Base-by-base conservation (phyloP, 2,329 filamentous ascomycete genomes). In the Epicoccum sorghinum region DNA sequence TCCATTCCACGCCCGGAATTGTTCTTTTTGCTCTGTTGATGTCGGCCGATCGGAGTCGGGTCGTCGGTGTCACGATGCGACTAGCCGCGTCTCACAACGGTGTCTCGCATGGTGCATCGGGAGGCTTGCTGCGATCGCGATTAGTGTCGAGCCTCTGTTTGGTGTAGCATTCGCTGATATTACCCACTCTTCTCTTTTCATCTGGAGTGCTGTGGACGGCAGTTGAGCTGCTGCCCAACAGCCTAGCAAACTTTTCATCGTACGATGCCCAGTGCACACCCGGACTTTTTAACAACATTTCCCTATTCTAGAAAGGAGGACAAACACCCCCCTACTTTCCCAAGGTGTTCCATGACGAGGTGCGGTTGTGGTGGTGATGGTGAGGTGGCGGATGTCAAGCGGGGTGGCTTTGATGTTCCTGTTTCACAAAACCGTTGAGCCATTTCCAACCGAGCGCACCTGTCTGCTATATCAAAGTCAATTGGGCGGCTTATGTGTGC, bases 101-200 rank as follows among this genome's bases (percentile, higher is more conserved):
- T 49, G 36, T 46, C 46, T 41, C 37, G 30, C 45, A 44, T 30
- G 12, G 46, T 55, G 41, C 52, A 55, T 50, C 52, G 52, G 51
- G 41, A 50, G 46, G 52, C 52, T 50, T 44, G 46, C 46, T 55
- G 52, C 47, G 37, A 55, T 55, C 52, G 46, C 41, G 41, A 46
- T 55, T 50, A 55, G 46, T 55, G 41, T 40, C 18, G 45, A 49
- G 47, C 33, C 30, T 40, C 23, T 23, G 36, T 45, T 27, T 50
- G 46, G 32, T 55, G 46, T 50, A 46, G 52, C 49, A 38, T 46
- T 43, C 23, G 25, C 36, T 55, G 41, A 42, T 50, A 24, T 50
- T 55, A 55, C 52, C 52, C 52, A 50, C 52, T 50, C 51, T 46
- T 18, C 42, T 46, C 52, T 47, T 55, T 29, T 50, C 52, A 50